Evolutionary conservation across 2,329 filamentous ascomycete species (phyloP).

Genomic region (Onygena corvina): DNA sequence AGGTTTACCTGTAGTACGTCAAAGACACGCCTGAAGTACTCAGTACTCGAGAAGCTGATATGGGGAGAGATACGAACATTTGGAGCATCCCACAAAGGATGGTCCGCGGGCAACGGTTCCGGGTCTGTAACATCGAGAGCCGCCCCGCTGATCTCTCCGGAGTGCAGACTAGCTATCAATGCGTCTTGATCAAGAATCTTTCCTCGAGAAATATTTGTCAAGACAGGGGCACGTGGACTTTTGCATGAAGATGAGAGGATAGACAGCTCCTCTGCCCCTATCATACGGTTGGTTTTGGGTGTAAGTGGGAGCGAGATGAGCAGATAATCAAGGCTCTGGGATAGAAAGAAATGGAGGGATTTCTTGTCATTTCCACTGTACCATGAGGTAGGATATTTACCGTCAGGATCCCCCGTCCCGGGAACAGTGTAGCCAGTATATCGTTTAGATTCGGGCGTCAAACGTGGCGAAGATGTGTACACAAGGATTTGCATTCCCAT

Average conservation of each 20-base stretch:
- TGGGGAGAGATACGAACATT: slow-evolving; percentile 61
- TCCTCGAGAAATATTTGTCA: slow-evolving; percentile 62
- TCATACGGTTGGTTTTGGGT: slow-evolving; percentile 41
- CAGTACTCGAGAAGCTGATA: slow-evolving; percentile 44
- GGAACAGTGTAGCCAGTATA: slow-evolving; percentile 58
- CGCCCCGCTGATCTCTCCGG: slow-evolving; percentile 48
- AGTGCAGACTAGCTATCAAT: slow-evolving; percentile 49
- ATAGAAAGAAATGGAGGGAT: slow-evolving; percentile 43
- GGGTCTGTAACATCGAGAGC: slow-evolving; percentile 70
- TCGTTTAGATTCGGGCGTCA: slow-evolving; percentile 50
- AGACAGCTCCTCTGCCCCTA: slow-evolving; percentile 44
- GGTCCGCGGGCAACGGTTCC: slow-evolving; percentile 57
- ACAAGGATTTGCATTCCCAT: slow-evolving; percentile 54
- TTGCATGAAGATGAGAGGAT: slow-evolving; percentile 34
- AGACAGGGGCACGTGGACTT: slow-evolving; percentile 40
- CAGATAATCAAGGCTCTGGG: slow-evolving; percentile 45
- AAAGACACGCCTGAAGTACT: slow-evolving; percentile 47
- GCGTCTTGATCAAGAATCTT: slow-evolving; percentile 50
- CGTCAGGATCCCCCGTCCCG: slow-evolving; percentile 51
- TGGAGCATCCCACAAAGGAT: slow-evolving; percentile 56
- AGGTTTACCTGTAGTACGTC: slow-evolving; percentile 49
- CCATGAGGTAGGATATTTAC: slow-evolving; percentile 44
- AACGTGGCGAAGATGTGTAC: slow-evolving; percentile 37
- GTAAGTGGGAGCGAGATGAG: slow-evolving; percentile 48
- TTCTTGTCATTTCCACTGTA: slow-evolving; percentile 44